Evolutionary conservation across 2,329 filamentous ascomycete species (phyloP).

Genomic region (Paecilomyces niveus): DNA sequence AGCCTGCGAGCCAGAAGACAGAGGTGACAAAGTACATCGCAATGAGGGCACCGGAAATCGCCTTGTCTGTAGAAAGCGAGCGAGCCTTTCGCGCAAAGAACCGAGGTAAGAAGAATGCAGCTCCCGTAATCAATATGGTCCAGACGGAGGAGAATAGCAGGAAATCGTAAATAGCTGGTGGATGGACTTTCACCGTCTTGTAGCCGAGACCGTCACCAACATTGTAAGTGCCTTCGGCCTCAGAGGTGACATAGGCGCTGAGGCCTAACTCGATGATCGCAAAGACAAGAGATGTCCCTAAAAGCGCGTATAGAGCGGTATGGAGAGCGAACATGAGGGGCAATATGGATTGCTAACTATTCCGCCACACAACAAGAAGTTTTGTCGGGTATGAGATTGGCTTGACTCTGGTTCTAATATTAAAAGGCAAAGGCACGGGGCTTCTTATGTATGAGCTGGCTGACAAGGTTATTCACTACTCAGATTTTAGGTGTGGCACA

Average conservation of each 20-base stretch:
- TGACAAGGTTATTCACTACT: too few species aligned
- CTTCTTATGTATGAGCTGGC: too few species aligned
- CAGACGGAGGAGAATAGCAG: conserved; percentile 19
- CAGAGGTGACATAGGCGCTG: conserved; percentile 11
- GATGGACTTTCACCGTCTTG: conserved; percentile 5
- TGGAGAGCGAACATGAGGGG: conserved; percentile 10
- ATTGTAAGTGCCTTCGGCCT: too few species aligned
- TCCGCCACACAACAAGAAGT: too few species aligned
- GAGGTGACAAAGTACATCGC: conserved; percentile 20
- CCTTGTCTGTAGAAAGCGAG: too few species aligned
- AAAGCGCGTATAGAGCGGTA: conserved; percentile 16
- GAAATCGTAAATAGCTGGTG: conserved; percentile 16
- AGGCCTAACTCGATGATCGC: conserved; percentile 23
- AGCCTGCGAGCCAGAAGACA: conserved; percentile 24
- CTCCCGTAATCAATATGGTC: conserved; percentile 16
- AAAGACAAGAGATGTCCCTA: conserved; percentile 16
- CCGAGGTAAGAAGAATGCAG: conserved; percentile 15
- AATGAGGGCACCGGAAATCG: conserved; percentile 7
- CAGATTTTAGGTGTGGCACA: too few species aligned
- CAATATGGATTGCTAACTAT: too few species aligned
- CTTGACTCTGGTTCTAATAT: too few species aligned
- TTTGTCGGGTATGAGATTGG: too few species aligned
- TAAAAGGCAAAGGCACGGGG: too few species aligned
- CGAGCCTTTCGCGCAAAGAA: conserved; percentile 8
- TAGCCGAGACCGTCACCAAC: background rate